Evolutionary conservation across 495 filamentous ascomycete genomes (phyloP), one percentile per base, ranked within the genome.

Genomic region (Pyronema omphalodes): DNA sequence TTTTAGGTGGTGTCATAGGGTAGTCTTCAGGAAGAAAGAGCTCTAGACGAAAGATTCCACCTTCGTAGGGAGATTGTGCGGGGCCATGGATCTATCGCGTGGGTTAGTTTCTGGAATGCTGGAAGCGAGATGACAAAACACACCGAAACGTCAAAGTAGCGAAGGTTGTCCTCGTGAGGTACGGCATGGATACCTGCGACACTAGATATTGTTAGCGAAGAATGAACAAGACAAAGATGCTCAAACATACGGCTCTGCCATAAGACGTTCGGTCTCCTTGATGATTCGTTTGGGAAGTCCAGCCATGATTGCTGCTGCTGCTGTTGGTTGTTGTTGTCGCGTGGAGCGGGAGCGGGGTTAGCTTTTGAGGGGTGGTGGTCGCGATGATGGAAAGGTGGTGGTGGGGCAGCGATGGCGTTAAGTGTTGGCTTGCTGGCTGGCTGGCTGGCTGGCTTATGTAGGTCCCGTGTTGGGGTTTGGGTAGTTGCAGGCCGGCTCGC

Each of bases 1-100:
- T 94, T 72, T 95, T 94, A 9, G 91, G 91, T 29, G 91, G 91
- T 36, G 86, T 93, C 91, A 99, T 99, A 8, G 91, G 91, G 65
- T 99, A 99, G 70, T 99, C 91, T 63, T 99, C 91, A 36, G 91
- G 93, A n/a, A 99, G 75, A 71, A 99, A 99, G 7, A 99, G 77
- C 69, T 99, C 91, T 54, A 95, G 86, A 66, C 88, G 87, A 75
- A 99, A 99, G 59, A 94, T 78, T 48, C 91, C 91, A 60, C 86
- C 91, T 93, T 59, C 44, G 47, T 64, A 64, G 12, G 61, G 61
- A 35, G 57, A 94, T 57, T 87, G 82, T 11, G 83, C 80, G 9
- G 91, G 91, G n/a, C 91, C 91, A 63, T 95, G 81, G 56, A 98
- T 94, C 59, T 64, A 19, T 4, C 1, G 48, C 4, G 6, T 3